phyloP scores from a whole-genome alignment of 345 rosid species.

The Erysimum cheiranthoides region DNA sequence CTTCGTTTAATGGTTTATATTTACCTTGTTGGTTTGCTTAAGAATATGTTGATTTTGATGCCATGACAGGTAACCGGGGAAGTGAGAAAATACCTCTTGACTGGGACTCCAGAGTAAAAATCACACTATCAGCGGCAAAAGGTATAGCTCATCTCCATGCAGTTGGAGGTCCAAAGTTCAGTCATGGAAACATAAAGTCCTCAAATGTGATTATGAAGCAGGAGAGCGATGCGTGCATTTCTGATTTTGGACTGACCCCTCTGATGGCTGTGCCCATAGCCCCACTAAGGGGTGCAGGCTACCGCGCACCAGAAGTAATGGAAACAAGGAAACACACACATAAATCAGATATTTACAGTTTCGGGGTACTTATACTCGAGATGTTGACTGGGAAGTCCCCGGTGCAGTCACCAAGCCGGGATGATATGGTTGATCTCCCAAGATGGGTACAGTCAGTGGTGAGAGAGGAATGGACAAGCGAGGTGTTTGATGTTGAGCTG shows the following conservation, averaged over 20 bases:
- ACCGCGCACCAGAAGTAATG: slow-evolving; percentile 74
- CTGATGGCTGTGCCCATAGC: slow-evolving; percentile 67
- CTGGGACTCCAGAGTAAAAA: slow-evolving; percentile 76
- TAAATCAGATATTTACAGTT: slow-evolving; percentile 76
- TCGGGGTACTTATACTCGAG: slow-evolving; percentile 81
- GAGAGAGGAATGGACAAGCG: slow-evolving; percentile 91
- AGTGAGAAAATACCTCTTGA: slow-evolving; percentile 65
- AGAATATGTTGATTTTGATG: slow-evolving; percentile 15
- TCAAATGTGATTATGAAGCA: slow-evolving; percentile 75
- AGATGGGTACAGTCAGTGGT: slow-evolving; percentile 95
- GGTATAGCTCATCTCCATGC: slow-evolving; percentile 82
- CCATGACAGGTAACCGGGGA: slow-evolving; percentile 58
- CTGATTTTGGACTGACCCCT: slow-evolving; percentile 74
- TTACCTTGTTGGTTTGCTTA: slow-evolving; percentile 9
- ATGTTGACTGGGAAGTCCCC: slow-evolving; percentile 85
- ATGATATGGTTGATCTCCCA: slow-evolving; percentile 82
- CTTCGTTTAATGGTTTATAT: background rate
- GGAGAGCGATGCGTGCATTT: slow-evolving; percentile 60
- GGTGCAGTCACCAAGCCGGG: slow-evolving; percentile 67
- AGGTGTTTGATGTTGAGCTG: slow-evolving; percentile 82
- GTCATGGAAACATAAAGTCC: slow-evolving; percentile 87
- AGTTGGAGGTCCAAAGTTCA: slow-evolving; percentile 70
- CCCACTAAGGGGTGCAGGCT: slow-evolving; percentile 70
- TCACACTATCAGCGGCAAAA: slow-evolving; percentile 69
- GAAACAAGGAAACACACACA: slow-evolving; percentile 78